Percentiles rank a stretch among this genome's conserved stretches.
Evolutionary conservation across 306 rosid species (phyloP).

Genomic region (Cicer yamashitae): DNA sequence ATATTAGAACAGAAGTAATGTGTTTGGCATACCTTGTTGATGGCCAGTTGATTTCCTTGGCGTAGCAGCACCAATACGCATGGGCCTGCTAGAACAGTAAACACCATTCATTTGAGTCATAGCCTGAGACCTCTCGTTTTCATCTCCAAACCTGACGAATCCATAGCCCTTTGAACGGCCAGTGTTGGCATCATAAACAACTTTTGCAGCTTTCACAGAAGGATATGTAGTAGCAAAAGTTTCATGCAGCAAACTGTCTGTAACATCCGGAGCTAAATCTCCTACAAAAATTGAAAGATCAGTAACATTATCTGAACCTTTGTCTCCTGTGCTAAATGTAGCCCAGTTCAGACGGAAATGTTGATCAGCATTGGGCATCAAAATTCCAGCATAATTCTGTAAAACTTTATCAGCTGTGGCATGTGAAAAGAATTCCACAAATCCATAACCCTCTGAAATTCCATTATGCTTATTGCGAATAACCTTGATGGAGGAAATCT

Average conservation of each 20-base stretch:
- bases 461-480: conserved; percentile 91
- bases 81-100: conserved; percentile 95
- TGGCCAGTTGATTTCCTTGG: conserved; percentile 95
- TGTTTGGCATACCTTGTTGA: conserved; percentile 68
- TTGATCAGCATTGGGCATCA: conserved; percentile 91
- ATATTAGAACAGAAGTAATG: conserved; percentile 25
- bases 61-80: conserved; percentile 99
- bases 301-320: conserved; percentile 88
- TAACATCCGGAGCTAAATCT: conserved; percentile 97
- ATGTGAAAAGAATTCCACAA: conserved; percentile 82
- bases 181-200: conserved; percentile 93
- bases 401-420: conserved; percentile 88
- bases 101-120: conserved; percentile 91
- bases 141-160: conserved; percentile 96
- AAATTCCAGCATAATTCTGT: conserved; percentile 69
- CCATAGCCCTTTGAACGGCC: conserved; percentile 99
- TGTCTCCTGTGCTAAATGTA: conserved; percentile 87
- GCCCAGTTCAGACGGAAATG: conserved; percentile 99
- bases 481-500: conserved; percentile 83
- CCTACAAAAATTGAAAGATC: conserved; percentile 98
- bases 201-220: conserved; percentile 96
- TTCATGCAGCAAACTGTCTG: conserved; percentile 83
- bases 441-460: conserved; percentile 95
- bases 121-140: conserved; percentile 86
- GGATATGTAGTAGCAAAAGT: conserved; percentile 84